These are phyloP conservation scores for Sapria himalayana DNA, from an alignment of 345 rosid species.

Conservation along the genomic window DNA sequence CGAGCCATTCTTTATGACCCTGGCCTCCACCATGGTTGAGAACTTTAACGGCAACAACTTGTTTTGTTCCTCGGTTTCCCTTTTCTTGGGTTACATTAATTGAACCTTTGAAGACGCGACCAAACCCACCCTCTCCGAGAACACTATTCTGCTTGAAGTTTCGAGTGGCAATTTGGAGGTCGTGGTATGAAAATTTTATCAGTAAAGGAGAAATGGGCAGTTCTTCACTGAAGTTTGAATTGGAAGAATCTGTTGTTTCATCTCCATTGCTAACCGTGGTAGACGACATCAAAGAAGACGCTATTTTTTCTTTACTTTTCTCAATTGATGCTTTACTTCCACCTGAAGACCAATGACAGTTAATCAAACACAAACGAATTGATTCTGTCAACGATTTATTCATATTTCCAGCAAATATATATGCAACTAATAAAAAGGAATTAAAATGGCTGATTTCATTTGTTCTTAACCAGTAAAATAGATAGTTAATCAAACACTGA, in stretches of 20 bases:
- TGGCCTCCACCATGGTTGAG: conserved; percentile 16
- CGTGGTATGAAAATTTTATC: conserved; percentile 10
- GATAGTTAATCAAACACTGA: not conserved
- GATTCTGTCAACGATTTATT: not conserved
- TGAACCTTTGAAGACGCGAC: conserved; percentile 16
- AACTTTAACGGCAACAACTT: conserved; percentile 13
- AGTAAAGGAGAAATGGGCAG: conserved; percentile 13
- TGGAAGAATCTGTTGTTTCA: conserved; percentile 12
- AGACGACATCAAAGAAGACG: conserved; percentile 8
- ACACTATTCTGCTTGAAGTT: conserved; percentile 15
- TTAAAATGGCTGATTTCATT: too few relatives aligned
- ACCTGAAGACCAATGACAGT: conserved; percentile 4
- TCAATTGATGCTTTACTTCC: conserved; percentile 10
- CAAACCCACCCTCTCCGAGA: conserved; percentile 18
- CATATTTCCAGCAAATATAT: not conserved
- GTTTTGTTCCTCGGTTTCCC: conserved; percentile 15
- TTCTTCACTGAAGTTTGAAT: conserved; percentile 12
- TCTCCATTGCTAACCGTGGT: conserved; percentile 11
- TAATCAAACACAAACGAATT: not conserved
- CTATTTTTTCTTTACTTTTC: conserved; percentile 8
- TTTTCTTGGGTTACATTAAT: conserved; percentile 12
- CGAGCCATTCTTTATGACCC: conserved; percentile 17
- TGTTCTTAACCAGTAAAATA: not conserved
- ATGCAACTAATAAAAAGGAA: not conserved
- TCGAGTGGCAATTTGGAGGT: conserved; percentile 12